Conservation (phyloP, 768 basidiomycete species). For the Pleurotus ostreatus region DNA sequence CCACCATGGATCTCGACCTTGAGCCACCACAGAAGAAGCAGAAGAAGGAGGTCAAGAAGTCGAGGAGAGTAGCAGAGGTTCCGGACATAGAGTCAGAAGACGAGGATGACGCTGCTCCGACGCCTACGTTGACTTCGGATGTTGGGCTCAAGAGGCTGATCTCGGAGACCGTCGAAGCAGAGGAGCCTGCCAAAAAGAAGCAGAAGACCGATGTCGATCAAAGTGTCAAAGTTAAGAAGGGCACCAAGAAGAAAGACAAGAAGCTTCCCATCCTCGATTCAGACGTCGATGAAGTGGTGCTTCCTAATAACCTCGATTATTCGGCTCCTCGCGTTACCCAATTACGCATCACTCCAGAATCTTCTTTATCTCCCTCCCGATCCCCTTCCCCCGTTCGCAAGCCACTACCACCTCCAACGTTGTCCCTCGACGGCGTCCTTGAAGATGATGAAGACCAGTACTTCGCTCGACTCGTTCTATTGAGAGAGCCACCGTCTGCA, state of each 20-base stretch:
- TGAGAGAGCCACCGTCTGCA: constrained; percentile 25
- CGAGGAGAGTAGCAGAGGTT: constrained; percentile 32
- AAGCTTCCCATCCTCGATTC: constrained; percentile 29
- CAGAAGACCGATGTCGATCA: constrained; percentile 23
- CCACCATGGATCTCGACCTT: constrained; percentile 32
- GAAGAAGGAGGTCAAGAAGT: constrained; percentile 43
- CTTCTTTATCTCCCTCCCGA: constrained; percentile 43
- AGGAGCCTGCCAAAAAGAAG: constrained; percentile 44
- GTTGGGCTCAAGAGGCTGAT: constrained; percentile 39
- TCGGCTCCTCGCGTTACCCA: constrained; percentile 47
- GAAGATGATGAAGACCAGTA: constrained; percentile 90
- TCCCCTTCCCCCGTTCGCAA: constrained; percentile 39
- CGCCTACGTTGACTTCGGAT: constrained; percentile 19
- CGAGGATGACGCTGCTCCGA: constrained; percentile 33
- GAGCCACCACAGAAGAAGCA: constrained; percentile 56
- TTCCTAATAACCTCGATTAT: constrained; percentile 45
- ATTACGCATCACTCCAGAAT: constrained; percentile 39
- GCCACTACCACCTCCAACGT: constrained; percentile 51
- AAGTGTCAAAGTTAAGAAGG: constrained; percentile 30
- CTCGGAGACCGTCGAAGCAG: constrained; percentile 36
- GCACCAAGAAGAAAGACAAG: constrained; percentile 32
- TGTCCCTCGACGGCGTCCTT: constrained; percentile 53
- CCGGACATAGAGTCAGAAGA: constrained; percentile 60
- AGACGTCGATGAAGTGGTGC: constrained; percentile 45
- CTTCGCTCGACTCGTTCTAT: constrained; percentile 62